Evolutionary conservation across 192 early-diverging fungal species (phyloP).

Genomic region (Entophlyctis luteolus): DNA sequence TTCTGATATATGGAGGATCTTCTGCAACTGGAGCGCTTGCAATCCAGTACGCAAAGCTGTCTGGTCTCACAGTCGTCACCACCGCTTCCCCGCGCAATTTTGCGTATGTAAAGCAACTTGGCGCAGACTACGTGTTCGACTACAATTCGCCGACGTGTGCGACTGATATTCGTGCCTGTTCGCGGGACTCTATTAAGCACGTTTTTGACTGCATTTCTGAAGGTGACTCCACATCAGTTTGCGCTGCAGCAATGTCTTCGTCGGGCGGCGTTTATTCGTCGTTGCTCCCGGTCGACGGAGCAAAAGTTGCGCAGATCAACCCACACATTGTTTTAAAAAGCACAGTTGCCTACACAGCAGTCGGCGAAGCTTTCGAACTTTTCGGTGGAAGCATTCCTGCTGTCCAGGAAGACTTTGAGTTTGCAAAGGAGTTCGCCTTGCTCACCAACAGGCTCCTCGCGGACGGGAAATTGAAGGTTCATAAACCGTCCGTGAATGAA

Average conservation of each 20-base stretch:
- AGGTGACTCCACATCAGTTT: constrained; percentile 5
- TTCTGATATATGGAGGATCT: constrained; percentile 37
- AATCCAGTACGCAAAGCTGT: constrained; percentile 31
- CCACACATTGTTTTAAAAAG: constrained; percentile 1
- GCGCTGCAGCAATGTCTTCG: constrained; percentile 8
- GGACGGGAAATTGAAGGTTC: constrained; percentile 29
- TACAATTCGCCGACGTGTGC: constrained; percentile 13
- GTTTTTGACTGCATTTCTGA: constrained; percentile 24
- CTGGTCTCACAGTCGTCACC: constrained; percentile 19
- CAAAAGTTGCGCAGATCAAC: not conserved
- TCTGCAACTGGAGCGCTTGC: constrained; percentile 36
- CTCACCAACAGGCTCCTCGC: constrained; percentile 20
- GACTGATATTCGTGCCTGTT: constrained; percentile 12
- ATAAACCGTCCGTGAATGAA: constrained; percentile 7
- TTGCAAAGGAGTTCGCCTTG: constrained; percentile 22
- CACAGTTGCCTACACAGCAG: constrained; percentile 31
- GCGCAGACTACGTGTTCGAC: constrained; percentile 27
- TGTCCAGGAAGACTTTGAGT: constrained; percentile 15
- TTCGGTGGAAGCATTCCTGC: too few species aligned
- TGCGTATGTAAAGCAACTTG: constrained; percentile 21
- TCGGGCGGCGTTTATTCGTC: constrained; percentile 18
- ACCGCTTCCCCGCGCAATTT: constrained; percentile 24
- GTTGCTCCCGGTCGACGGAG: constrained; percentile 12
- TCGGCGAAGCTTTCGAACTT: constrained; percentile 27
- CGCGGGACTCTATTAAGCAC: constrained; percentile 15